Percentiles rank a stretch among this genome's conserved stretches.
These are phyloP conservation scores for Leptodontidium sp. DNA, from an alignment of 2,329 filamentous ascomycete genomes.

Conservation along the genomic window DNA sequence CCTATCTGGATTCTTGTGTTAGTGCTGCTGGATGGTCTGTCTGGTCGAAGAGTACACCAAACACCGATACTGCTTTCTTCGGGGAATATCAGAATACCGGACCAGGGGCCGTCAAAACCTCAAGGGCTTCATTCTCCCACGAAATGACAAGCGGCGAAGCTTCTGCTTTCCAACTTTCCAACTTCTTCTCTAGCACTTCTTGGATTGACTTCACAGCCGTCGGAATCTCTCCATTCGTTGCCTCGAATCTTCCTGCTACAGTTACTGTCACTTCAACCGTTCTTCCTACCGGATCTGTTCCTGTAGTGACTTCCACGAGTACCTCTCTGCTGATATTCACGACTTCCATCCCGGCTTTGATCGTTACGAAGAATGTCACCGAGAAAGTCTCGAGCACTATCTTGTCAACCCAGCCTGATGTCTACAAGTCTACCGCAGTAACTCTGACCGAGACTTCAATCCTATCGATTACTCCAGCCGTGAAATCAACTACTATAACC, in stretches of 20 bases:
- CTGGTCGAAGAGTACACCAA: slow-evolving; percentile 43
- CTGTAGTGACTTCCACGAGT: slow-evolving; percentile 42
- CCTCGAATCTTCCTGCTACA: slow-evolving; percentile 36
- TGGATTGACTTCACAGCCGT: slow-evolving; percentile 54
- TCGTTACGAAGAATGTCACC: slow-evolving; percentile 42
- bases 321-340: slow-evolving; percentile 39
- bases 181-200: slow-evolving; percentile 51
- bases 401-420: slow-evolving; percentile 28
- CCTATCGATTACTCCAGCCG: slow-evolving; percentile 18
- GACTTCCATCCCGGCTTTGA: slow-evolving; percentile 32
- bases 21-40: slow-evolving; percentile 22
- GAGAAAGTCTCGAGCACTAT: slow-evolving; percentile 41
- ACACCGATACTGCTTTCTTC: slow-evolving; percentile 57
- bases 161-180: slow-evolving; percentile 50
- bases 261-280: slow-evolving; percentile 28
- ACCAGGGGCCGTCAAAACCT: slow-evolving; percentile 53
- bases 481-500: slow-evolving; percentile 37
- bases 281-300: slow-evolving; percentile 31
- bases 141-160: slow-evolving; percentile 49
- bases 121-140: slow-evolving; percentile 49
- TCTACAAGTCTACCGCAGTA: slow-evolving; percentile 34
- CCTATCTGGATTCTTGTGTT: slow-evolving; percentile 19
- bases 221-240: slow-evolving; percentile 49
- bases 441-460: slow-evolving; percentile 33
- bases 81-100: slow-evolving; percentile 61